phyloP scores from a whole-genome alignment of 345 rosid genomes.

The Hypericum perforatum region DNA sequence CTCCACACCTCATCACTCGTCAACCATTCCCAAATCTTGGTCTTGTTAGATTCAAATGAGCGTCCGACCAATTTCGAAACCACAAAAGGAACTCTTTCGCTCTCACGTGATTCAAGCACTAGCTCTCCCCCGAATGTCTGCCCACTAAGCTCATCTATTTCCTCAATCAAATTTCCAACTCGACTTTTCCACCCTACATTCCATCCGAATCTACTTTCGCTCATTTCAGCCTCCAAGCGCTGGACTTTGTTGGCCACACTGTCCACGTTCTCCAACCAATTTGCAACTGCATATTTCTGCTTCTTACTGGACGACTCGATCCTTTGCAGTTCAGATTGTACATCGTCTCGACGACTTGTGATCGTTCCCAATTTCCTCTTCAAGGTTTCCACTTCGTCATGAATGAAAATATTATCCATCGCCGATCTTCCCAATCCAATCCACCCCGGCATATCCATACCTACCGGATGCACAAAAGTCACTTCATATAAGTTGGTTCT shows the following conservation, averaged over 20 bases:
- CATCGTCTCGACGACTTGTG: too few species aligned
- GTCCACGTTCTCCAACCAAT: conserved; percentile 12
- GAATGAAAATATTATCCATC: too few species aligned
- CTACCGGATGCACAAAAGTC: too few species aligned
- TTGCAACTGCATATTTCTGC: too few species aligned
- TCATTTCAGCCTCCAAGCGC: not conserved
- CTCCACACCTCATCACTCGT: not conserved
- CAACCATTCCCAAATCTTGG: conserved; percentile 7
- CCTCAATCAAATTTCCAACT: conserved; percentile 7
- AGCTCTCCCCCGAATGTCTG: conserved; percentile 7
- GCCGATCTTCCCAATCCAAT: too few species aligned
- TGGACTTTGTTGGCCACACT: conserved; percentile 3
- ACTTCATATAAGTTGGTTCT: too few species aligned
- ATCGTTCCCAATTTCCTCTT: too few species aligned
- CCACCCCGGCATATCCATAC: too few species aligned
- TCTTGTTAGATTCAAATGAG: not conserved
- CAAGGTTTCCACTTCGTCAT: too few species aligned
- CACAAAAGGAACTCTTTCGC: not conserved
- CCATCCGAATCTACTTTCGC: conserved; percentile 3
- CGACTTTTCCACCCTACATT: not conserved
- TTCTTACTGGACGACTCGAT: too few species aligned
- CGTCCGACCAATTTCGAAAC: not conserved
- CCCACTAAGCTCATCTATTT: conserved; percentile 4
- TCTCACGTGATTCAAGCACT: not conserved
- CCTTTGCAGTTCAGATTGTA: too few species aligned